These are phyloP conservation scores for Parasarocladium wereldwijsianum DNA, from an alignment of 2,329 filamentous ascomycete genomes.

Conservation along the genomic window DNA sequence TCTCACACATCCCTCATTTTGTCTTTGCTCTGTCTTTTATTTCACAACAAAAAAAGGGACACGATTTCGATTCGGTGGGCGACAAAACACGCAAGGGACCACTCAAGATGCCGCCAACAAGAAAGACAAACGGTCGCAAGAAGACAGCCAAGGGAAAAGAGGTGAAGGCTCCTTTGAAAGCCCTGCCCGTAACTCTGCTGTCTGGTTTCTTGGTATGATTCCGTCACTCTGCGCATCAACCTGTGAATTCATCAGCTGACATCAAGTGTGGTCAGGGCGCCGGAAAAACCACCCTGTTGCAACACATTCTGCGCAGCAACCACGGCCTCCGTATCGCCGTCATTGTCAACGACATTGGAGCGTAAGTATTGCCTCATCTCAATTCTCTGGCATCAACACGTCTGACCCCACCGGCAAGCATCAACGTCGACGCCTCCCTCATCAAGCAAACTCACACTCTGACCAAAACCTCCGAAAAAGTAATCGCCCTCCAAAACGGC, in stretches of 20 bases:
- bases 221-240: not conserved
- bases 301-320: constrained; percentile 51
- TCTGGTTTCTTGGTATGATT: constrained; percentile 18
- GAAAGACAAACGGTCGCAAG: no score
- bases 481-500: constrained; percentile 56
- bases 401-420: constrained; percentile 14
- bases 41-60: no score
- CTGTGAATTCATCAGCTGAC: not conserved
- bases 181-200: constrained; percentile 18
- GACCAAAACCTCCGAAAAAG: constrained; percentile 45
- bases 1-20: no score
- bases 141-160: no score
- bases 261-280: constrained; percentile 32
- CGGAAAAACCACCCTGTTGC: constrained; percentile 56
- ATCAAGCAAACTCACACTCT: constrained; percentile 41
- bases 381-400: rapidly evolving
- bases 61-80: no score
- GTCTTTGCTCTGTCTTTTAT: no score
- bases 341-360: constrained; percentile 59
- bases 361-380: constrained; percentile 18
- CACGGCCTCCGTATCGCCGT: constrained; percentile 57
- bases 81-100: no score
- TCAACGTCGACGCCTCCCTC: constrained; percentile 51
- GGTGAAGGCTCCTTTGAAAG: constrained; percentile 10
- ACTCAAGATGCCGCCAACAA: no score